Evolutionary conservation across 352 stramenopile genomes (phyloP).

Genomic region (Phytophthora multivora): DNA sequence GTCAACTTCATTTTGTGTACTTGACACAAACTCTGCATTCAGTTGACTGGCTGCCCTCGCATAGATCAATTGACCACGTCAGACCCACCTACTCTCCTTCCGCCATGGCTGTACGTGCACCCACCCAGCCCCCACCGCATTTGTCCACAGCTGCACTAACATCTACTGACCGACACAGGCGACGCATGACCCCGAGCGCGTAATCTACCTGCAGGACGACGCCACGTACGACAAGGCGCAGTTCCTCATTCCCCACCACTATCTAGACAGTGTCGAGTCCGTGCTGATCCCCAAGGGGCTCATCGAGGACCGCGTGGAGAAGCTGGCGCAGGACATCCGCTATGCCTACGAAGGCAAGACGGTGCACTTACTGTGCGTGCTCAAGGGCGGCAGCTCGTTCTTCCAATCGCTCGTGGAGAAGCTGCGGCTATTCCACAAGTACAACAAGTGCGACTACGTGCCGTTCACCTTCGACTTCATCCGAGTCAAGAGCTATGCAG

Average conservation of each 20-base stretch:
- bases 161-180: conserved; percentile 1
- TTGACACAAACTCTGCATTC: neutral
- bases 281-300: conserved; percentile 91
- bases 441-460: conserved; percentile 89
- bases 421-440: conserved; percentile 85
- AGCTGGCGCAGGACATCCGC: conserved; percentile 91
- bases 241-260: conserved; percentile 84
- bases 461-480: conserved; percentile 96
- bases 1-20: neutral
- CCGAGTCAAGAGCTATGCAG: conserved; percentile 95
- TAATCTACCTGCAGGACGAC: conserved; percentile 69
- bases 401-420: conserved; percentile 90
- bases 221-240: conserved; percentile 70
- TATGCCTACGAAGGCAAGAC: conserved; percentile 90
- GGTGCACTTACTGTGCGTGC: conserved; percentile 91
- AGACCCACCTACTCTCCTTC: neutral
- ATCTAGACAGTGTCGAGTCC: conserved; percentile 77
- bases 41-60: neutral
- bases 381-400: conserved; percentile 92
- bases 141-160: too few species aligned
- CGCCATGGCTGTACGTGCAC: conserved; percentile 11
- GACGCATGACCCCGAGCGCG: conserved; percentile 30
- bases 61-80: neutral
- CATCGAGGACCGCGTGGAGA: conserved; percentile 92
- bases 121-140: too few species aligned